A percentile compares a stretch with the other conserved stretches of the same genome.
Conservation (phyloP, 192 early-diverging fungal genomes). For the Coemansia sp. region DNA sequence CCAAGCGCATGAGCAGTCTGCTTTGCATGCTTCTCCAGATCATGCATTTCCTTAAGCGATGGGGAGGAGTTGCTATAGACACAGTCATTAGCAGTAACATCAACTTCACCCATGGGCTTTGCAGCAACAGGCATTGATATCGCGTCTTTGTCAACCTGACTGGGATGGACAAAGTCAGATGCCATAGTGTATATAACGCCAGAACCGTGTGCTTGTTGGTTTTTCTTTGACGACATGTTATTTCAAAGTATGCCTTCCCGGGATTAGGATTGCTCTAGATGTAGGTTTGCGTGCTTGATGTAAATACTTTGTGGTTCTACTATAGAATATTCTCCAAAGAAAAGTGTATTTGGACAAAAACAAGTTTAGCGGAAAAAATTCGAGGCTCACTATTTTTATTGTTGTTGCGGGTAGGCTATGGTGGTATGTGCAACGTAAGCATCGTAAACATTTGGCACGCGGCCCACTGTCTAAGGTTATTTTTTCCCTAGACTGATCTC, state of each 20-base stretch:
- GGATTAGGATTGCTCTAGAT: background rate
- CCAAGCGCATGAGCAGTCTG: constrained; percentile 37
- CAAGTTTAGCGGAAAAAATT: background rate
- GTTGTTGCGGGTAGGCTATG: no score
- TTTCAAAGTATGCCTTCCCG: background rate
- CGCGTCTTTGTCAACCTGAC: constrained; percentile 19
- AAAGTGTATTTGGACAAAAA: background rate
- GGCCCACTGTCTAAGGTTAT: no score
- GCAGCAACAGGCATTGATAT: constrained; percentile 34
- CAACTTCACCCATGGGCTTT: constrained; percentile 32
- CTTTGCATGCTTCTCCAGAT: constrained; percentile 25
- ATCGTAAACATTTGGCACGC: no score
- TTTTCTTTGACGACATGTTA: background rate
- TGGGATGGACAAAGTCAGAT: constrained; percentile 43
- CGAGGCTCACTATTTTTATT: no score
- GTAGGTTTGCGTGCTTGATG: background rate
- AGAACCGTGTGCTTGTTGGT: constrained; percentile 4
- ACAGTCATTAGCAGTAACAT: constrained; percentile 44
- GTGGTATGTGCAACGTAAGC: no score
- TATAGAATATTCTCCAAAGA: background rate
- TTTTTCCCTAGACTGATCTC: background rate
- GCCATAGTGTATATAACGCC: constrained; percentile 41
- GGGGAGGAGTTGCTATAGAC: constrained; percentile 27
- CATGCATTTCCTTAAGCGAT: constrained; percentile 28
- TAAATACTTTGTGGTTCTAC: background rate